phyloP scores from a whole-genome alignment of 768 basidiomycete genomes.

The Sporobolomyces phaffii region DNA sequence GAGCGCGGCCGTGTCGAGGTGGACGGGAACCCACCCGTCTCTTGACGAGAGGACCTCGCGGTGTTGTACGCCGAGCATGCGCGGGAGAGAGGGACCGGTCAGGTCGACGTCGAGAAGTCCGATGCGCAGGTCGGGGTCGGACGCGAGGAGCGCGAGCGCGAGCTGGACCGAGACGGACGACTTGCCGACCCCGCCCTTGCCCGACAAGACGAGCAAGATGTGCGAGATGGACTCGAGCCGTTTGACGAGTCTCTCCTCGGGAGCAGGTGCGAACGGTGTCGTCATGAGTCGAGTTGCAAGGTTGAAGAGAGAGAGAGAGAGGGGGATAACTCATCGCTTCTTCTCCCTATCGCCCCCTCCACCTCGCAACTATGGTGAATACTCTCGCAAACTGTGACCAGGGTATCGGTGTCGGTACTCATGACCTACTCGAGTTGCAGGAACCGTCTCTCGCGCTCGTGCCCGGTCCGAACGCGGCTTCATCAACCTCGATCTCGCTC shows the following conservation, averaged over 20 bases:
- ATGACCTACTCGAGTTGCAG: too few species aligned
- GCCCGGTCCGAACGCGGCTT: constrained; percentile 1
- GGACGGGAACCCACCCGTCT: constrained; percentile 94
- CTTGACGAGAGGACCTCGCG: constrained; percentile 85
- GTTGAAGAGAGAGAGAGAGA: constrained; percentile 7
- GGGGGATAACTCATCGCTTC: not conserved
- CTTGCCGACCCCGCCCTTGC: constrained; percentile 96
- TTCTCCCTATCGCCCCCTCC: not conserved
- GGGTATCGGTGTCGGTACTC: too few species aligned
- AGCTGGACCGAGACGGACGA: constrained; percentile 91
- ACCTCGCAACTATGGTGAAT: not conserved
- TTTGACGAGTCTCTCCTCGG: constrained; percentile 6
- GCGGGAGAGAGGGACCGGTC: constrained; percentile 94
- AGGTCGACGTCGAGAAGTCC: constrained; percentile 99
- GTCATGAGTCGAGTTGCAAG: not conserved
- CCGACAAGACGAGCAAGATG: constrained; percentile 86
- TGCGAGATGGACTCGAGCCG: constrained; percentile 70
- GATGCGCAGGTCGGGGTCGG: constrained; percentile 58
- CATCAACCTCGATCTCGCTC: constrained; percentile 20
- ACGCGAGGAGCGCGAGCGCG: constrained; percentile 72
- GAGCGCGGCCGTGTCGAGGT: constrained; percentile 85
- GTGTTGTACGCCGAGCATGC: constrained; percentile 84
- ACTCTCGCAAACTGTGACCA: too few species aligned
- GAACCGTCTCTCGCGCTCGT: constrained; percentile 31
- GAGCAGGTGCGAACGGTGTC: not conserved